Evolutionary conservation across 2,329 filamentous ascomycete genomes (phyloP), one percentile per base, ranked within the genome.

Genomic region (Diaporthe humulicola): DNA sequence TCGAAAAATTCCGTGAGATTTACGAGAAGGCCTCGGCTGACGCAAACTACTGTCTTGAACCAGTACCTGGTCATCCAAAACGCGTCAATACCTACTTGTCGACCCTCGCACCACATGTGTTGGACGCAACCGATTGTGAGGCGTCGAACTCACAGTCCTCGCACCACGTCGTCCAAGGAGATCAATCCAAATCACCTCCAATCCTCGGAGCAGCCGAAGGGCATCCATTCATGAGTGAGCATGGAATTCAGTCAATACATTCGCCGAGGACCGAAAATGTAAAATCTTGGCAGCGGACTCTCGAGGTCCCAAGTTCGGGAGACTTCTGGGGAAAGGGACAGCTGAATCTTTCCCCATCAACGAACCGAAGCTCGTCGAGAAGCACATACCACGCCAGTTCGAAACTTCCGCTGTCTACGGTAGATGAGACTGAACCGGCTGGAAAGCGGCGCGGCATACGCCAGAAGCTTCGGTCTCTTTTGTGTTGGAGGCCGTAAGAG

Each of bases 1-100:
- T 74, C 22, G 42, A 56, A 2, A 30, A 52, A 2, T 40, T 74
- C 22, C 25, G 52, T 7, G 19, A 9, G 1, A 64, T 74, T 10
- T 12, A 61, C 19, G 40, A 52, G 1, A 56, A 30, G 25, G 64
- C 61, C 8, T 33, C 25, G 10, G 17, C 4, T 4, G 33, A 50
- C 52, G 19, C 70, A 6, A 4, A 30, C 22, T 74, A 74, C 45
- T 74, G 64, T 9, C 38, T 74, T 17, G 28, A 52, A 3, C 28
- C 54, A n/a, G 33, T 61, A n/a, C 66, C 36, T 28, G 22, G 38
- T 12, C 22, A 12, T 10, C 61, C 45, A 25, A 50, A 52, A n/a
- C 45, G 61, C 3, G 30, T 38, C 30, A 28, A 67, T 5, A 67
- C 45, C 6, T 30, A 52, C 25, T 45, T 52, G 1, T 67, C 45